Base-by-base conservation (phyloP, 805 yeast genomes). In the Millerozyma acaciae region DNA sequence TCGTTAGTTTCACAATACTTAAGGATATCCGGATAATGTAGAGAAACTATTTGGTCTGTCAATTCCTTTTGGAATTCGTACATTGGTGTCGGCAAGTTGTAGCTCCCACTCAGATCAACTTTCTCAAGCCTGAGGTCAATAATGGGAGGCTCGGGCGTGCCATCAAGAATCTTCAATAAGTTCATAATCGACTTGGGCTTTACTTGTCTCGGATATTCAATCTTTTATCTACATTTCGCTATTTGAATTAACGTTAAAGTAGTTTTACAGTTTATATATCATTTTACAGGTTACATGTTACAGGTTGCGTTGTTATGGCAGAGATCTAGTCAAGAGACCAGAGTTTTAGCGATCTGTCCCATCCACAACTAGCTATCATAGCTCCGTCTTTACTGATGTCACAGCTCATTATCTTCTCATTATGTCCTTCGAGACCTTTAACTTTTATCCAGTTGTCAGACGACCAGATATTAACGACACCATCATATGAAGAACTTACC, bases 11-110 rank as follows among this genome's bases (percentile, higher is more conserved):
- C 95, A 50, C 85, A 88, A 54, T 82, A 89, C 57, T 87, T 80
- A 46, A 90, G 65, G 37, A 90, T 87, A 52, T 89, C 97, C 21
- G 90, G 78, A 53, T 89, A 90, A 58, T 90, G 97, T 25, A 88
- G 65, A 2, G 95, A 84, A 8, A 90, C 84, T 19, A 93, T 88
- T 53, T 88, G 96, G 56, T 90, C 95, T 8, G 89, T 85, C 33
- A 90, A 68, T 48, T 88, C 93, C 48, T 80, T 82, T 53, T 90
- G 97, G 45, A 84, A 84, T 41, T 83, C 86, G 34, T 81, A 76
- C 78, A 88, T 76, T 3, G 95, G 89, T 5, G 90, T 80, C 1
- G 94, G 84, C 17, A 88, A 62, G 54, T 78, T 74, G 53, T 85
- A 87, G 42, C 83, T 94, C 8, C 87, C 71, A 8, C 71, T 62